A percentile compares a stretch with the other conserved stretches of the same genome.
Evolutionary conservation across 495 filamentous ascomycete species (phyloP).

Genomic region (Jackrogersella multiformis): DNA sequence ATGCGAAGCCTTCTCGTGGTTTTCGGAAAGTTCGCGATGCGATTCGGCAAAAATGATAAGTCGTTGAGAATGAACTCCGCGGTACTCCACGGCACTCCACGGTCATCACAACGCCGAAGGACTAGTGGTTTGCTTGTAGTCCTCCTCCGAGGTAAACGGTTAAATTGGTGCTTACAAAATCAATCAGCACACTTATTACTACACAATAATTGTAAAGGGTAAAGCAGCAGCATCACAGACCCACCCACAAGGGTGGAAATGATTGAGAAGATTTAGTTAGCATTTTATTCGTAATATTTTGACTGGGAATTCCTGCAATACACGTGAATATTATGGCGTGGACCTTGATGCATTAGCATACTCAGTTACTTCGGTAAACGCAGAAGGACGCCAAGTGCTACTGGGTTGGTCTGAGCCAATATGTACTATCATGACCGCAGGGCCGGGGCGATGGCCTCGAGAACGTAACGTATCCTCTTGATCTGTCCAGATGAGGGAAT

Average conservation of each 20-base stretch:
- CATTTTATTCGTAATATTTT: constrained; percentile 1
- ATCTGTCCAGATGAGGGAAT: constrained; percentile 40
- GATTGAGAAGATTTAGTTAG: neutral
- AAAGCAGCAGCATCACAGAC: neutral
- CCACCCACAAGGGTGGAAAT: neutral
- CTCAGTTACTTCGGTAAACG: constrained; percentile 38
- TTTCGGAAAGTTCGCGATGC: neutral
- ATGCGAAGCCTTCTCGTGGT: neutral
- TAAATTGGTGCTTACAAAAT: neutral
- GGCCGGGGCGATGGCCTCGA: neutral
- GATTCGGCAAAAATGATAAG: neutral
- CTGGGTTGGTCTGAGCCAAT: constrained; percentile 40
- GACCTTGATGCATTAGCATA: constrained; percentile 9
- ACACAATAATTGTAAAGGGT: neutral
- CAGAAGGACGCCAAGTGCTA: constrained; percentile 39
- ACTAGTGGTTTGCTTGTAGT: neutral
- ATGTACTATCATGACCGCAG: constrained; percentile 35
- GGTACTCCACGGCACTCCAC: neutral
- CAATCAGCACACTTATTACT: neutral
- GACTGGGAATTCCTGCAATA: neutral
- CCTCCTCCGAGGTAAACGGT: neutral
- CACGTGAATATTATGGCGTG: constrained; percentile 1
- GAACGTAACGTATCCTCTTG: constrained; percentile 12
- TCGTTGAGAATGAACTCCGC: neutral
- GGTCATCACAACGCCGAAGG: neutral